Evolutionary conservation across 2,329 filamentous ascomycete species (phyloP), one percentile per base, ranked within the genome.

Genomic region (Aspergillus unguis): DNA sequence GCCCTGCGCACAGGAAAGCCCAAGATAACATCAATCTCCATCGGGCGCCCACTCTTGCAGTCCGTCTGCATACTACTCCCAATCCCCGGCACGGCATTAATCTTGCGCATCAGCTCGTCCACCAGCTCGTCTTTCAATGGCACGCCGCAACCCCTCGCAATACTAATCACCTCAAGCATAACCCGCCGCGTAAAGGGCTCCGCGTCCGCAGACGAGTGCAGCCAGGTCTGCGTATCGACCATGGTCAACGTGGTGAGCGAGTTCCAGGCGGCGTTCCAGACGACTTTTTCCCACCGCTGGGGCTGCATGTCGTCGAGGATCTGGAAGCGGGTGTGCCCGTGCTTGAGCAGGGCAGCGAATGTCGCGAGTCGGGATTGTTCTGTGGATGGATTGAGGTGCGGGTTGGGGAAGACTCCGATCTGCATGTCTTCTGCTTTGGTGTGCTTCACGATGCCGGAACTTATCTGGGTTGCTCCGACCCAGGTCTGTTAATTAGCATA

Each of bases 351-450:
- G 0, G 61, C 55, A 0, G 72, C 66, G 35, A 81, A 78, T 0
- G 59, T 62, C 0, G 75, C 57, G 0, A 83, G 71, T 0, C 70
- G 70, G 0, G 4, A 1, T 1, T 47, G 6, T 28, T 52, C 51
- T 7, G 25, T 8, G 2, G 60, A 23, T 3, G 68, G 55, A 46
- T 81, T 78, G 4, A 36, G 0, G 4, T 36, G 11, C 0, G 59
- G 7, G 0, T 78, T 80, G 0, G 72, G 67, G 56, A 77, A 82
- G 0, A 82, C 61, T 0, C 81, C 81, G 4, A 84, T 76, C 51
- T 83, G 76, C 65, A 79, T 77, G 55, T 81, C 72, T 60, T 84
- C 81, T 8, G 76, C 76, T 48, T 75, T 76, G 25, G 69, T 78
- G 56, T 84, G 81, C 8, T 67, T 64, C 26, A 83, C 68, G 2